A percentile compares a stretch with the other conserved stretches of the same genome.
These are phyloP conservation scores for Bremia lactucae DNA, from an alignment of 352 stramenopile genomes.

Conservation along the genomic window DNA sequence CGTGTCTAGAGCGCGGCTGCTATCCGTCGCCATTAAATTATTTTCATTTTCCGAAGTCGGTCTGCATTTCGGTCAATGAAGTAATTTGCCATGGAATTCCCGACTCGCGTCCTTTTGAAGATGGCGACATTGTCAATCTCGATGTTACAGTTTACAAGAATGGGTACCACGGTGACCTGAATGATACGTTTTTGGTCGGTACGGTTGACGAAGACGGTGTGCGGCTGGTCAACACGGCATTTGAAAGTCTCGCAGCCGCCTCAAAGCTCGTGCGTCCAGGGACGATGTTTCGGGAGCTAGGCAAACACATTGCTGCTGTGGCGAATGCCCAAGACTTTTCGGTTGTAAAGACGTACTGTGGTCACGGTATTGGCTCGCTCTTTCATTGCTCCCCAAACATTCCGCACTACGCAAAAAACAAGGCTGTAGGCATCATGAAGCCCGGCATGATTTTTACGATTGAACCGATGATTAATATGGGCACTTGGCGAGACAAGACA, in stretches of 20 bases:
- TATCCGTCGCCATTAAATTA: slow-evolving; percentile 98
- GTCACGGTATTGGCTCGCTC: slow-evolving; percentile 94
- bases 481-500: slow-evolving; percentile 79
- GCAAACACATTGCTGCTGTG: slow-evolving; percentile 87
- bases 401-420: slow-evolving; percentile 98
- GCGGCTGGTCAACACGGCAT: slow-evolving; percentile 90
- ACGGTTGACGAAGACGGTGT: slow-evolving; percentile 90
- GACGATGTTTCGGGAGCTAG: slow-evolving; percentile 93
- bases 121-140: slow-evolving; percentile 98
- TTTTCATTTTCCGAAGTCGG: slow-evolving; percentile 95
- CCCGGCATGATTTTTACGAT: slow-evolving; percentile 98
- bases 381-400: slow-evolving; percentile 97
- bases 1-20: slow-evolving; percentile 82
- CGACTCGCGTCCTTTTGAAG: slow-evolving; percentile 89
- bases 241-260: slow-evolving; percentile 86
- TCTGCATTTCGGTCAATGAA: slow-evolving; percentile 88
- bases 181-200: slow-evolving; percentile 97
- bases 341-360: slow-evolving; percentile 96
- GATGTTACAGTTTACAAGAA: slow-evolving; percentile 96
- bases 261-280: slow-evolving; percentile 88
- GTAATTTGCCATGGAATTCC: slow-evolving; percentile 97
- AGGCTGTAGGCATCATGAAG: slow-evolving; percentile 95
- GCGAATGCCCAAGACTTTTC: slow-evolving; percentile 83
- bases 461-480: slow-evolving; percentile 99
- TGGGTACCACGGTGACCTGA: slow-evolving; percentile 96